These are phyloP conservation scores for Verticillium klebahnii DNA, from an alignment of 2,329 filamentous ascomycete genomes.

Conservation along the genomic window DNA sequence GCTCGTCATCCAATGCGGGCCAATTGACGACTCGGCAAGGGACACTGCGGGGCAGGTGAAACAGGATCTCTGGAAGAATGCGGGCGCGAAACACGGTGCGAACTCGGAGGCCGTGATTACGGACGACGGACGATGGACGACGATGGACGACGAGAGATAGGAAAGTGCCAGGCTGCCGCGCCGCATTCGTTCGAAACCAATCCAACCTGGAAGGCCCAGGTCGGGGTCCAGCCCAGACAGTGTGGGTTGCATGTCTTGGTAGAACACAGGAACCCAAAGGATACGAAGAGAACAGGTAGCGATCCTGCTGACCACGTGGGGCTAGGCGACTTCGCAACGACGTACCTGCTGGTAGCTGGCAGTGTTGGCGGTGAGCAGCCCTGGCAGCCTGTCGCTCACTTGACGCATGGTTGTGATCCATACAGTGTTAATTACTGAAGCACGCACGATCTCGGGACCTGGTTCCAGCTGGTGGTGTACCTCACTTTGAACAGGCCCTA, in stretches of 20 bases:
- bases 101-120: not conserved
- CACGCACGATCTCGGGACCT: not conserved
- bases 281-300: not conserved
- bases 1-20: not conserved
- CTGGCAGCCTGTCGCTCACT: not conserved
- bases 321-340: not conserved
- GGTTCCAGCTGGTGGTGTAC: not conserved
- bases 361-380: not conserved
- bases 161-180: not conserved
- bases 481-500: not conserved
- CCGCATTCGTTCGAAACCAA: not conserved
- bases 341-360: not conserved
- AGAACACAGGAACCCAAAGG: not conserved
- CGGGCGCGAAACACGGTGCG: not conserved
- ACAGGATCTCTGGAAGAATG: not conserved
- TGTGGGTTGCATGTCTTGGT: not conserved
- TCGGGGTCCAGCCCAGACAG: not conserved
- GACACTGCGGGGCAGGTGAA: not conserved
- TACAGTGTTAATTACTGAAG: not conserved
- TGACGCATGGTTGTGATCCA: not conserved
- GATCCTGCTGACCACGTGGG: not conserved
- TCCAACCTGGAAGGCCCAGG: not conserved
- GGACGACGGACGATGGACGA: not conserved
- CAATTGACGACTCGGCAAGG: not conserved
- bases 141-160: not conserved